Evolutionary conservation across 768 basidiomycete species (phyloP).

Genomic region (Clavulina sp.): DNA sequence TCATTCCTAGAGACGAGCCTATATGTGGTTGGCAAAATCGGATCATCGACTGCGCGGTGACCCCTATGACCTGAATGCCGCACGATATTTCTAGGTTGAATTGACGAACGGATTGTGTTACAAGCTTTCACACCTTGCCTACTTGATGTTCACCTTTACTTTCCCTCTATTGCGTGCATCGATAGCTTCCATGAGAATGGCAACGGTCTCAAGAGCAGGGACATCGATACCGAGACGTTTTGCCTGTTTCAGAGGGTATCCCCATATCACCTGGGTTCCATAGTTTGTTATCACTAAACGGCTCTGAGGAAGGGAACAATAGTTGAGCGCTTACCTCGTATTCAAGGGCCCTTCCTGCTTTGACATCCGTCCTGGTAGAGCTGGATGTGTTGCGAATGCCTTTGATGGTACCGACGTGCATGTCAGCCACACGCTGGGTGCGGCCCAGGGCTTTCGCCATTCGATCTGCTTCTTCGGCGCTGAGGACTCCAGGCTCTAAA

Average conservation of each 20-base stretch:
- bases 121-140: too few relatives aligned
- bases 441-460: too few relatives aligned
- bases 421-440: neutral
- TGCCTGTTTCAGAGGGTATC: neutral
- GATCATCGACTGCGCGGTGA: too few relatives aligned
- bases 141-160: too few relatives aligned
- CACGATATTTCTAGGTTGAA: too few relatives aligned
- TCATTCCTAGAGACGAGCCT: too few relatives aligned
- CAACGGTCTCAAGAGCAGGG: neutral
- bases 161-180: neutral
- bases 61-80: too few relatives aligned
- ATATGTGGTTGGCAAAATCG: too few relatives aligned
- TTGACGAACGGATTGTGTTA: too few relatives aligned
- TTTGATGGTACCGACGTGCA: neutral
- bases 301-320: neutral
- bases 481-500: neutral
- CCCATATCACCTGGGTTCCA: neutral
- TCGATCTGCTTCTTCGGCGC: neutral
- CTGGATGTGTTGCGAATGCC: neutral
- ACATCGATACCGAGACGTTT: neutral
- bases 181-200: neutral
- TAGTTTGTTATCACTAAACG: too few relatives aligned
- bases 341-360: neutral
- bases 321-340: neutral
- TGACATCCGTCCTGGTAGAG: neutral